phyloP scores from a whole-genome alignment of 208 protist genomes.

The Crithidia bombi region DNA sequence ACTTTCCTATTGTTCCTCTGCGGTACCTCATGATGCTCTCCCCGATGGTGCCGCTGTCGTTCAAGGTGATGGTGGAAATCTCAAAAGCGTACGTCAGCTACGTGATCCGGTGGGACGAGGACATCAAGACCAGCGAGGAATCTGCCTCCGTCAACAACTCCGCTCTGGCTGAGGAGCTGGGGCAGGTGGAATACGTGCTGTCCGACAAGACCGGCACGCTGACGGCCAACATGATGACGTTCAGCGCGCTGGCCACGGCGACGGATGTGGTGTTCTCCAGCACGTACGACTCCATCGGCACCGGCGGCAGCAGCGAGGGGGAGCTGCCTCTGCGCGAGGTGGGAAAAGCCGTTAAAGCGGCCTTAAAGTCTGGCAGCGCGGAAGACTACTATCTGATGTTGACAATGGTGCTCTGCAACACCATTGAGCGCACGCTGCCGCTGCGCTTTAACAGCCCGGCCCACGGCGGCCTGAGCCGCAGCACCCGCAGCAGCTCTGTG shows the following conservation, averaged over 20 bases:
- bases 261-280: constrained; percentile 32
- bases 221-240: constrained; percentile 91
- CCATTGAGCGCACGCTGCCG: constrained; percentile 48
- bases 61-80: constrained; percentile 95
- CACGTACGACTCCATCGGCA: constrained; percentile 18
- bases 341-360: constrained; percentile 5
- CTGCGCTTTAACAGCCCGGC: constrained; percentile 1
- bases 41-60: constrained; percentile 95
- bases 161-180: constrained; percentile 91
- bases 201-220: constrained; percentile 95
- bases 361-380: not conserved
- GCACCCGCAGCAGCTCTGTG: constrained; percentile 12
- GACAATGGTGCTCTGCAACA: constrained; percentile 74
- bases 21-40: constrained; percentile 93
- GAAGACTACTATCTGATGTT: constrained; percentile 46
- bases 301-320: not conserved
- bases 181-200: constrained; percentile 92
- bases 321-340: constrained; percentile 17
- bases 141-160: constrained; percentile 82
- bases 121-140: constrained; percentile 60
- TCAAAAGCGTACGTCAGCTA: constrained; percentile 89
- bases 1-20: constrained; percentile 80
- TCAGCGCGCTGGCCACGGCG: constrained; percentile 49
- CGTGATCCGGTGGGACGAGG: constrained; percentile 89
- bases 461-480: not conserved